Evolutionary conservation across 2,329 filamentous ascomycete species (phyloP), one percentile per base, ranked within the genome.

Genomic region (Magnaporthiopsis rhizophila): DNA sequence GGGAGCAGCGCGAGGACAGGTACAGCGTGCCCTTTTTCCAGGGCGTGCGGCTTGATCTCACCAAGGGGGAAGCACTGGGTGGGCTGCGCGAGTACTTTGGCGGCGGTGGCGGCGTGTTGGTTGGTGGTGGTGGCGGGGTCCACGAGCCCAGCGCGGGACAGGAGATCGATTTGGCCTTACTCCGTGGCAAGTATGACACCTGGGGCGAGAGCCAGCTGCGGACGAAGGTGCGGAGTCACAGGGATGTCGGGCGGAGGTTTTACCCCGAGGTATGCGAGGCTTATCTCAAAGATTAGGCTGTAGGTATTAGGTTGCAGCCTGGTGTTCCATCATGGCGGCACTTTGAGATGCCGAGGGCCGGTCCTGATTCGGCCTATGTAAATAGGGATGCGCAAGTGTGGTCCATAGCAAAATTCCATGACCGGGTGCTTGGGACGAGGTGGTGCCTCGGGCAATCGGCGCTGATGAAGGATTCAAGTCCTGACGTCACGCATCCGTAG

Each of bases 121-220:
- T n/a, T 28, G 56, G n/a, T 18, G n/a, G 30, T 30, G 30, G 30
- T 7, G 30, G 30, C 30, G 30, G 56, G n/a, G 56, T 11, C 38
- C 38, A 18, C 32, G 76, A 78, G 66, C 75, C 75, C 3, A 72
- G 70, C 0, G 76, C 78, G 64, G 78, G 71, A 0, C 68, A 67
- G 6, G 69, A 67, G 11, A 74, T 84, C 59, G 81, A 83, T 65
- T 82, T 81, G 45, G 74, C 80, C 0, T 84, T 84, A 65, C 67
- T 83, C 50, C 74, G 72, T 15, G 81, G 80, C 0, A 76, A 74
- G 56, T 84, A 83, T 65, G 77, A 83, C 62, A 84, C 81, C 0
- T 83, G 82, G 81, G 83, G 82, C 0, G 82, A 84, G 70, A 78
- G 79, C 7, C 81, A 84, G 71, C 69, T 85, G 57, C 73, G 82